Conservation (phyloP, 2,329 filamentous ascomycete species). For the Zarea fungicola region DNA sequence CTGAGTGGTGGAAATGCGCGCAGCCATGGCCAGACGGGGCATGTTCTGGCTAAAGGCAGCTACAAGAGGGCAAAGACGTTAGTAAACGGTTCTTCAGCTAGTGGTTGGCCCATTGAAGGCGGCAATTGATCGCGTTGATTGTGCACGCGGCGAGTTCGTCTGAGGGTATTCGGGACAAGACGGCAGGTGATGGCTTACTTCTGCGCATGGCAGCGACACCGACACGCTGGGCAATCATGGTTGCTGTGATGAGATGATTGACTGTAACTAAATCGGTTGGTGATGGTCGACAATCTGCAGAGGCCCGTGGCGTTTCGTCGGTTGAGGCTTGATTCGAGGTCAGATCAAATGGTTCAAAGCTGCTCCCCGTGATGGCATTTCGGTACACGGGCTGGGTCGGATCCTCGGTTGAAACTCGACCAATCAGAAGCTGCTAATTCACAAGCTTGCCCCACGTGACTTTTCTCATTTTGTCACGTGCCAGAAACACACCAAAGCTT, state of each 20-base stretch:
- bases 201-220: slow-evolving; percentile 55
- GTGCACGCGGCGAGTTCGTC: slow-evolving; percentile 1
- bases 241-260: neutral
- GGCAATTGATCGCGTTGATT: neutral
- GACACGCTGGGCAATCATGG: slow-evolving; percentile 53
- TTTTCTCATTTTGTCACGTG: slow-evolving; percentile 8
- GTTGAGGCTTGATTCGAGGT: neutral
- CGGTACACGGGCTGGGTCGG: slow-evolving; percentile 26
- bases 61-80: neutral
- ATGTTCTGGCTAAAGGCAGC: slow-evolving; percentile 41
- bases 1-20: slow-evolving; percentile 38
- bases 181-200: slow-evolving; percentile 43
- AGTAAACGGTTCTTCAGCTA: neutral
- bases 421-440: slow-evolving; percentile 36
- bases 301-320: neutral
- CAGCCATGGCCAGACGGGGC: slow-evolving; percentile 40
- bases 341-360: slow-evolving; percentile 9
- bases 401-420: slow-evolving; percentile 38
- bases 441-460: slow-evolving; percentile 31
- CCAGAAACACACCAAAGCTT: neutral
- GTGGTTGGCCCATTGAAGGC: neutral
- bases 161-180: slow-evolving; percentile 3
- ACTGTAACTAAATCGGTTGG: slow-evolving; percentile 11
- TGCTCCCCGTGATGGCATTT: slow-evolving; percentile 16
- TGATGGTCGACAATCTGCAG: slow-evolving; percentile 16